A percentile compares a stretch with the other conserved stretches of the same genome.
Conservation (phyloP, 805 yeast genomes). For the Yarrowia sp. region DNA sequence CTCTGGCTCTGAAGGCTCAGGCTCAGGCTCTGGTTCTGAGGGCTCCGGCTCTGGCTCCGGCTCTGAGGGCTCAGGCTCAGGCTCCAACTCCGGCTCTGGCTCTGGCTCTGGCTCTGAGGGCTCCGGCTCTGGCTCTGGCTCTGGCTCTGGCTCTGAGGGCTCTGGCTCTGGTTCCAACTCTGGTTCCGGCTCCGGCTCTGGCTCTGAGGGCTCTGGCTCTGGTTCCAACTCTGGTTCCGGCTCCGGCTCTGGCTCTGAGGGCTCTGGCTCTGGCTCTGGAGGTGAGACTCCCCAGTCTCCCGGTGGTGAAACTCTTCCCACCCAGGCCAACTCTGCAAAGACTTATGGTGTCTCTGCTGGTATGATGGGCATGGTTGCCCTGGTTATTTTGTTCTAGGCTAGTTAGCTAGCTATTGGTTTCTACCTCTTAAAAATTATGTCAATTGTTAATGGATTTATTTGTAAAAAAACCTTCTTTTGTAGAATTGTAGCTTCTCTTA, state of each 20-base stretch:
- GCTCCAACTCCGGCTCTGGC: constrained; percentile 24
- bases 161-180: constrained; percentile 19
- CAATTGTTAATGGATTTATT: background rate
- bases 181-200: constrained; percentile 22
- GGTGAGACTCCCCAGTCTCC: constrained; percentile 13
- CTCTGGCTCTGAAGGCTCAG: background rate
- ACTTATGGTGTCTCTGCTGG: constrained; percentile 6
- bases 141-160: constrained; percentile 21
- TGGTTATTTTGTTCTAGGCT: constrained; percentile 10
- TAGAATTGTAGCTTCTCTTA: background rate
- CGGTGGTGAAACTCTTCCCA: background rate
- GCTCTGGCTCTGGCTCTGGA: constrained; percentile 17
- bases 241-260: constrained; percentile 25
- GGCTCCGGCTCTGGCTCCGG: constrained; percentile 22
- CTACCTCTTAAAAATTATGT: constrained; percentile 1
- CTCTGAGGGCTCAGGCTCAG: constrained; percentile 12
- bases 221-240: constrained; percentile 14
- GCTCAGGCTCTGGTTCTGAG: constrained; percentile 6
- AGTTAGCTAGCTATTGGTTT: background rate
- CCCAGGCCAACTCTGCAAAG: constrained; percentile 27
- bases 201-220: constrained; percentile 21
- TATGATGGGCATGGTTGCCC: constrained; percentile 9
- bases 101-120: constrained; percentile 19
- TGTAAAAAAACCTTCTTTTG: background rate
- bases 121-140: constrained; percentile 17